Base-by-base conservation (phyloP, 73 alveolate species). In the Diophrys sp. region DNA sequence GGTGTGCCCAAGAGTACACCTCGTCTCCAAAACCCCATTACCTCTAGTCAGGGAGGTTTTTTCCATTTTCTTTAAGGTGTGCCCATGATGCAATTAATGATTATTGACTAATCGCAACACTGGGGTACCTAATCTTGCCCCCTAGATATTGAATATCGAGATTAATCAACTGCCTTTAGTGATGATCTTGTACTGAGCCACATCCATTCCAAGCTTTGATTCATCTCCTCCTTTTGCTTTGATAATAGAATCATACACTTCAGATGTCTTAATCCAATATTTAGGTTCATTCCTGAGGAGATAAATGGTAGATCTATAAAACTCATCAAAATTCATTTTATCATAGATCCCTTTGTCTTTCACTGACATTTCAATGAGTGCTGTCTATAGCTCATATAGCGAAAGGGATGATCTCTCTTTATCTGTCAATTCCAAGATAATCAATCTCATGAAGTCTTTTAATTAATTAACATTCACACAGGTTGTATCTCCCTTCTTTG, bases 251-350 rank as follows among this genome's bases (percentile, higher is more conserved):
- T 74, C 56, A 32, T 82, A 75, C 1, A 74, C 73, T 2, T 82
- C 90, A 5, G 90, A 82, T 8, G 80, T 31, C 54, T 82, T 82
- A 0, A 82, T 74, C 90, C 90, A 82, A 33, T 74, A 81, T 27
- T 82, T 75, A 32, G 90, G 81, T 55, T 55, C 75, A 27, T 30
- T 14, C 32, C 84, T 73, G 5, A 82, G 32, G 68, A 56, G 67
- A 11, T 66, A 27, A 74, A 82, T 67, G 8, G 68, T 74, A 31
- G 44, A 82, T 67, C 44, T 32, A 31, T 72, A 18, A 67, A 82
- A 70, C 33, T 56, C 33, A 57, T 82, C 90, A 73, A 80, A 80
- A 67, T 33, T 80, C 82, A 80, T 55, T 23, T 31, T 31, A 11
- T 68, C 75, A 2, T 26, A 26, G 24, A 25, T 11, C 56, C 31